Percentiles rank a stretch among this genome's conserved stretches.
These are phyloP conservation scores for Boechera divaricarpa DNA, from an alignment of 345 rosid genomes.

Conservation along the genomic window DNA sequence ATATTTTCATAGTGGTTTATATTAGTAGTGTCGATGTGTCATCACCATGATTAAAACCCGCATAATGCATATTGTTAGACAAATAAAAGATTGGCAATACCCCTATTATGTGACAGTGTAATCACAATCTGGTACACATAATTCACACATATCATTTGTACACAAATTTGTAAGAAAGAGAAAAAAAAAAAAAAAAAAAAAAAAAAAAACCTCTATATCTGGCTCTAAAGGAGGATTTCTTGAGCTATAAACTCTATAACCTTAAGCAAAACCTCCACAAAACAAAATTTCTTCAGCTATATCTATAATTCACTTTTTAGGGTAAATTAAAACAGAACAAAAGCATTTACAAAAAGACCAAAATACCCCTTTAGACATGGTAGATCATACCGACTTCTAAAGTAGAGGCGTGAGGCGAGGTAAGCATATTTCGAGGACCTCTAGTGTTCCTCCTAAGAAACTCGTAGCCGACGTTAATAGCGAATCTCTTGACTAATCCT, in stretches of 20 bases:
- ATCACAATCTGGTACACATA: conserved; percentile 15
- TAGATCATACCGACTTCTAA: conserved; percentile 94
- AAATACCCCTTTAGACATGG: conserved; percentile 54
- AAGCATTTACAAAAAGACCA: conserved; percentile 42
- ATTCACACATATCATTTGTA: conserved; percentile 28
- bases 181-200: neutral
- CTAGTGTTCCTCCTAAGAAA: conserved; percentile 87
- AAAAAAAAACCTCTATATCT: neutral
- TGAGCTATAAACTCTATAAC: conserved; percentile 3
- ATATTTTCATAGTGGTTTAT: no score
- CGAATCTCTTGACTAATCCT: conserved; percentile 64
- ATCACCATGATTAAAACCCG: neutral
- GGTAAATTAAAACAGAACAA: conserved; percentile 25
- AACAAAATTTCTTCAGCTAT: conserved; percentile 35
- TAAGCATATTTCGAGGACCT: conserved; percentile 55
- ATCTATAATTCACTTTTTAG: conserved; percentile 35
- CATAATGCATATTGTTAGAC: neutral
- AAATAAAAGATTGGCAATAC: neutral
- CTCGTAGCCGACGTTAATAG: conserved; percentile 75
- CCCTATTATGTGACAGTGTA: conserved; percentile 5
- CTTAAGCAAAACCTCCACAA: conserved; percentile 30
- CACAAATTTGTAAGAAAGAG: conserved; percentile 8
- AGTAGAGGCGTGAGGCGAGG: conserved; percentile 79
- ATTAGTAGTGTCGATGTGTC: neutral
- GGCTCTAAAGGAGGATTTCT: neutral